Percentiles rank a stretch among this genome's conserved stretches.
Evolutionary conservation across 768 basidiomycete genomes (phyloP).

Genomic region (Suillus discolor): DNA sequence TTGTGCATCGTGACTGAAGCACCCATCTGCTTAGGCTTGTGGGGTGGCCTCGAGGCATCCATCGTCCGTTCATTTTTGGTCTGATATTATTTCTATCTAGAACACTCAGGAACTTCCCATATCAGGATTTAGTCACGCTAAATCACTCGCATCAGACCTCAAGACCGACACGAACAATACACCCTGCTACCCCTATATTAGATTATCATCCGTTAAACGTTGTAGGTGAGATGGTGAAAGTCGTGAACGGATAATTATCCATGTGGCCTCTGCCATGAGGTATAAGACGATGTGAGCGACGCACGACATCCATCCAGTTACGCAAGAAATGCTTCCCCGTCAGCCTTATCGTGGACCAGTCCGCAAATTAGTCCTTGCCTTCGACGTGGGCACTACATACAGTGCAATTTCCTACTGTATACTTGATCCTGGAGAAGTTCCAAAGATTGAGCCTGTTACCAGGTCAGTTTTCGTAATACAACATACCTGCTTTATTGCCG

Average conservation of each 20-base stretch:
- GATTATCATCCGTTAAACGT: background rate
- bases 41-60: conserved; percentile 8
- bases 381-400: conserved; percentile 45
- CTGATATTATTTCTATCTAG: background rate
- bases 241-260: background rate
- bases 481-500: conserved; percentile 5
- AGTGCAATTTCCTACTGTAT: conserved; percentile 44
- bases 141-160: background rate
- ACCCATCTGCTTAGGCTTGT: background rate
- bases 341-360: conserved; percentile 40
- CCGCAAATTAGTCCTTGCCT: conserved; percentile 39
- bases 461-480: conserved; percentile 23
- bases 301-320: background rate
- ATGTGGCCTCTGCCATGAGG: conserved; percentile 5
- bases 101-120: background rate
- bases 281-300: background rate
- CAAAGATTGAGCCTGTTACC: conserved; percentile 37
- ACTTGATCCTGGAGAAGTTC: conserved; percentile 41
- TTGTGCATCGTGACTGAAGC: background rate
- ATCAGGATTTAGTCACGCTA: too few relatives aligned
- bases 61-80: background rate
- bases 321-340: conserved; percentile 33
- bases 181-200: background rate
- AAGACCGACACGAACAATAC: background rate
- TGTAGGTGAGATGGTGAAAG: conserved; percentile 6